phyloP scores from a whole-genome alignment of 306 rosid genomes.

The Cicer yamashitae region DNA sequence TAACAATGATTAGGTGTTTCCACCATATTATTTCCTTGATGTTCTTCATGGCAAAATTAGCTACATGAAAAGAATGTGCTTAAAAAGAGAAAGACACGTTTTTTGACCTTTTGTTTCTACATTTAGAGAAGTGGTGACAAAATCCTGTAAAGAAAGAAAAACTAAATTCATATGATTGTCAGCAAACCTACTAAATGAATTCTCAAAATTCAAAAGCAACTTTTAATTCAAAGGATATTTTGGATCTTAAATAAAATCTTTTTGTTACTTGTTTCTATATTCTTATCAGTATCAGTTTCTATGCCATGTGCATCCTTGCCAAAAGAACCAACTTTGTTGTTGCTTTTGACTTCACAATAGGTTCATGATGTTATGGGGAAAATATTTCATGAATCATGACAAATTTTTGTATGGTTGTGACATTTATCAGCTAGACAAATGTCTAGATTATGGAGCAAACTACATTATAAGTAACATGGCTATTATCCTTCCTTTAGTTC shows the following conservation, averaged over 20 bases:
- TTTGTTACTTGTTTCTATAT: not conserved
- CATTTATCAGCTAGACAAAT: no score
- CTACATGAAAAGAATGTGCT: not conserved
- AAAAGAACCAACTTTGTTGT: no score
- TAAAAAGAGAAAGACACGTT: no score
- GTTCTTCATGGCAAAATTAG: not conserved
- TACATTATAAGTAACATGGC: not conserved
- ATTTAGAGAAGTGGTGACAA: conserved; percentile 1
- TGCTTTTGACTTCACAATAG: no score
- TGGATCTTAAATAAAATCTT: no score
- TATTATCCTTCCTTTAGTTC: conserved; percentile 3
- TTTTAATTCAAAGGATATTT: no score
- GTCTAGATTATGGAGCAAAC: no score
- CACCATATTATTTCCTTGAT: conserved; percentile 1
- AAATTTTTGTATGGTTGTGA: no score
- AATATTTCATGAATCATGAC: no score
- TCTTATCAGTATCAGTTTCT: not conserved
- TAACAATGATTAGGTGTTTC: not conserved
- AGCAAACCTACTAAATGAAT: not conserved
- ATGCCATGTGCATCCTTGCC: no score
- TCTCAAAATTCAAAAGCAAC: not conserved
- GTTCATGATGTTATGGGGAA: no score
- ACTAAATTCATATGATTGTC: not conserved
- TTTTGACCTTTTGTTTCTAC: not conserved
- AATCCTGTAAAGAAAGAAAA: not conserved